Evolutionary conservation across 176 grass and related monocot species (phyloP).

Genomic region (Triticum turgidum): DNA sequence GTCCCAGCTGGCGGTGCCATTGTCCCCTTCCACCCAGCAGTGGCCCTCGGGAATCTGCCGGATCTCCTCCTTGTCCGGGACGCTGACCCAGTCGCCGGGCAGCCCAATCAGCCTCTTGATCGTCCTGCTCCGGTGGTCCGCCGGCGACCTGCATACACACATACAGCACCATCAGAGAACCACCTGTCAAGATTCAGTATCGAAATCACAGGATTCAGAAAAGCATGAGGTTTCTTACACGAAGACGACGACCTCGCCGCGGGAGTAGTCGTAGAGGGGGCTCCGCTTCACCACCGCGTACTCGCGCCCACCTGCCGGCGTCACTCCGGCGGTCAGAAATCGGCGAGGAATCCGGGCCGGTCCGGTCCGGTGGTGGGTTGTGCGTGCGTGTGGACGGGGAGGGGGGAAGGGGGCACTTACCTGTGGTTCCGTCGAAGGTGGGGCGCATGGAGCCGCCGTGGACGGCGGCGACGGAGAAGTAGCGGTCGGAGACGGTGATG

Average conservation of each 20-base stretch:
- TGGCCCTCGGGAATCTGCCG: conserved; percentile 58
- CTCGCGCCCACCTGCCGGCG: conserved; percentile 4
- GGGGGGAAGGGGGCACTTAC: neutral
- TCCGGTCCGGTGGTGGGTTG: neutral
- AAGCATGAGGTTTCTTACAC: conserved; percentile 26
- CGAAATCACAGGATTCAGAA: neutral
- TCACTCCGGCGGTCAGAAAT: neutral
- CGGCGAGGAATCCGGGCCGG: neutral
- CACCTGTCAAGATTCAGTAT: neutral
- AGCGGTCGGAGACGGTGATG: conserved; percentile 51
- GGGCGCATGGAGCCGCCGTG: conserved; percentile 68
- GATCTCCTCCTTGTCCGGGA: conserved; percentile 58
- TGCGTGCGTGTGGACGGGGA: no score
- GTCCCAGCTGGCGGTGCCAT: conserved; percentile 46
- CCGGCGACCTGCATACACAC: conserved; percentile 35
- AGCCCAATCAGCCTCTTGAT: conserved; percentile 74
- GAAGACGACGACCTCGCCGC: conserved; percentile 64
- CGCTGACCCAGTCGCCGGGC: conserved; percentile 76
- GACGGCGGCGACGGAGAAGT: conserved; percentile 30
- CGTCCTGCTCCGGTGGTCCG: conserved; percentile 17
- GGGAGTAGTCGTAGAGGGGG: conserved; percentile 57
- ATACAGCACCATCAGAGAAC: neutral
- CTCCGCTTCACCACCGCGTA: conserved; percentile 39
- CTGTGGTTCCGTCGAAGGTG: conserved; percentile 36
- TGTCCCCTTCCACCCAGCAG: conserved; percentile 94